These are phyloP conservation scores for Nakazawaea ishiwadae DNA, from an alignment of 805 yeast species.

Conservation along the genomic window DNA sequence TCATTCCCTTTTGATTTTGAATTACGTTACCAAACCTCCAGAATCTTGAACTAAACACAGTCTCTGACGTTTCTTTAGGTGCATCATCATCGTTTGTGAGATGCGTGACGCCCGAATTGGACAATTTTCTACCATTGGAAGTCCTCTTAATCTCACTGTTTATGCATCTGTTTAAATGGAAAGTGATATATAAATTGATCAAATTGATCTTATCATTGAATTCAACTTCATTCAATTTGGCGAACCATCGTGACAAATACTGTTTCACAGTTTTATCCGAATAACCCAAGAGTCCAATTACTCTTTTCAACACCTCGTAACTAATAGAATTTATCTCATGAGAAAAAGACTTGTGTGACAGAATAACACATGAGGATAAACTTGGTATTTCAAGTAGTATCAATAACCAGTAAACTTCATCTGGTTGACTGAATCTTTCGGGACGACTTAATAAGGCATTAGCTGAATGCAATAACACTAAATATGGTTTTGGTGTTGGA, in stretches of 20 bases:
- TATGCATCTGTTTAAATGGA: constrained; percentile 57
- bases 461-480: constrained; percentile 47
- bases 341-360: constrained; percentile 18
- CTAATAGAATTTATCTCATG: constrained; percentile 52
- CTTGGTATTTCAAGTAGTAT: constrained; percentile 69
- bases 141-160: constrained; percentile 24
- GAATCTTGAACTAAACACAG: not conserved
- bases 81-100: constrained; percentile 1
- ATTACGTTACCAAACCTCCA: constrained; percentile 10
- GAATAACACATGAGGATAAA: constrained; percentile 41
- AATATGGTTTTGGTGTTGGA: constrained; percentile 60
- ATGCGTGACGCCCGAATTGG: no score
- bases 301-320: constrained; percentile 66
- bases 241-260: constrained; percentile 50
- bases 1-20: constrained; percentile 16
- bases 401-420: constrained; percentile 52
- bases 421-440: constrained; percentile 33
- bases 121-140: no score
- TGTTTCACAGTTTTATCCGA: constrained; percentile 33
- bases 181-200: constrained; percentile 72
- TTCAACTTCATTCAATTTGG: constrained; percentile 34
- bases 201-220: constrained; percentile 58
- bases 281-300: constrained; percentile 63
- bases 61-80: not conserved
- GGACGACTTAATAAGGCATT: constrained; percentile 46